Percentiles rank a stretch among this genome's conserved stretches.
Evolutionary conservation across 768 basidiomycete genomes (phyloP).

Genomic region (Dentipellis sp.): DNA sequence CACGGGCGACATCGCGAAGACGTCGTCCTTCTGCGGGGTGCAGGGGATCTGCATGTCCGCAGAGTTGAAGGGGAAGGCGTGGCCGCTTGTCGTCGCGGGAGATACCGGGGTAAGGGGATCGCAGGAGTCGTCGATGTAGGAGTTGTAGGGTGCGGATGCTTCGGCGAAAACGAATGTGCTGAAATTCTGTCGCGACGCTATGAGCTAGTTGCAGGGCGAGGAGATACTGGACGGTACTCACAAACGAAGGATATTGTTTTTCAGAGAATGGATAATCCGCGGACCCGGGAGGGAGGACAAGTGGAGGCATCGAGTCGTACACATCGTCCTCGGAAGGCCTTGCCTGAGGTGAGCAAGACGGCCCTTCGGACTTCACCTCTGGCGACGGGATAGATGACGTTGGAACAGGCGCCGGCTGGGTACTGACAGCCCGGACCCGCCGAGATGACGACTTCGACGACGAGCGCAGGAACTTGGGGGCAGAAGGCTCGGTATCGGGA

Average conservation of each 20-base stretch:
- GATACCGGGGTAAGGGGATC: slow-evolving; percentile 11
- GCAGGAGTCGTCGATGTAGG: slow-evolving; percentile 9
- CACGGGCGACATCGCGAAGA: neutral
- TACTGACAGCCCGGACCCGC: slow-evolving; percentile 12
- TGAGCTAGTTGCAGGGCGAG: neutral
- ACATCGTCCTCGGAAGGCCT: neutral
- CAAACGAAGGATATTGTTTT: slow-evolving; percentile 12
- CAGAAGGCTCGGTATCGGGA: slow-evolving; percentile 32
- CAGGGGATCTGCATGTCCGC: neutral
- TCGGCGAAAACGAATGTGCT: slow-evolving; percentile 15
- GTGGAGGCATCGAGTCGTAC: slow-evolving; percentile 13
- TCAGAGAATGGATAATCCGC: slow-evolving; percentile 2
- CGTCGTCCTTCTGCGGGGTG: neutral
- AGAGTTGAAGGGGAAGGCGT: slow-evolving; percentile 2
- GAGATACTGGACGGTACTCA: slow-evolving; percentile 1
- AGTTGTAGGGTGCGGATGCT: slow-evolving; percentile 1
- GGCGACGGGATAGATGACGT: neutral
- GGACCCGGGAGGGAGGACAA: slow-evolving; percentile 8
- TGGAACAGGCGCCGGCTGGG: slow-evolving; percentile 5
- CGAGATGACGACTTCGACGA: slow-evolving; percentile 6
- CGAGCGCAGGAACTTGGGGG: slow-evolving; percentile 7
- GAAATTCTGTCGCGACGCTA: slow-evolving; percentile 5
- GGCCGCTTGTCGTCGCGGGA: neutral
- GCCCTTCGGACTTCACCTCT: neutral
- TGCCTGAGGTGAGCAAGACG: neutral